Base-by-base conservation (phyloP, 106 monocot genomes). In the Allium sativum region DNA sequence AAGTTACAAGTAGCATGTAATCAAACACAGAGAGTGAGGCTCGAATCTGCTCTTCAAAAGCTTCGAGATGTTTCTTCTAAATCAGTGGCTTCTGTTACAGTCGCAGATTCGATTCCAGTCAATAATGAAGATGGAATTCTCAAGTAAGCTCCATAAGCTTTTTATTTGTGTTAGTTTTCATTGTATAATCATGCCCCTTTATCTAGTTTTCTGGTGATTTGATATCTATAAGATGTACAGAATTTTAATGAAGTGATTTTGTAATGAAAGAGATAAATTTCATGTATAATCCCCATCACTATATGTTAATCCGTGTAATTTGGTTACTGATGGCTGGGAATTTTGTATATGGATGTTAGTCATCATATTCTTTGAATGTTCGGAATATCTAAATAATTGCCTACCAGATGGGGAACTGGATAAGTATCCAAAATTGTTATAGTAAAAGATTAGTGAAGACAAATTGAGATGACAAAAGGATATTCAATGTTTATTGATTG, bases 121-220 rank as follows among this genome's bases (percentile, higher is more conserved):
- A 82, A 82, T 51, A 67, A 75, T 44, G 95, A 96, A 55, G 95
- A 96, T 31, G 84, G 84, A 72, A 81, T 96, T 43, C 95, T 96
- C 48, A 96, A 96, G 95, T 96, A 68, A 59, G 52, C 18, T 18
- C 11, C 19, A n/a, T 7, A 13, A 15, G 42, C 14, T 10, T 58
- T 40, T 58, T 40, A 13, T 12, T 58, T 31, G 19, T 48, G 12
- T 44, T 53, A 10, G 31, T 5, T 31, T 31, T 31, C 31, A 31
- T 3, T 31, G 31, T 31, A 31, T 31, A 31, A 31, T 31, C 31
- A 0, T 5, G 4, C 31, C 22, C 22, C 22, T 43, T 18, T 20
- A 11, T 1, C 8, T 31, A 16, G 21, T 16, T 60, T 42, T n/a
- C 44, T 17, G n/a, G 15, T 10, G 17, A 43, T 60, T 60, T 60